phyloP scores from a whole-genome alignment of 768 basidiomycete species.

The Tricholoma furcatifolium region DNA sequence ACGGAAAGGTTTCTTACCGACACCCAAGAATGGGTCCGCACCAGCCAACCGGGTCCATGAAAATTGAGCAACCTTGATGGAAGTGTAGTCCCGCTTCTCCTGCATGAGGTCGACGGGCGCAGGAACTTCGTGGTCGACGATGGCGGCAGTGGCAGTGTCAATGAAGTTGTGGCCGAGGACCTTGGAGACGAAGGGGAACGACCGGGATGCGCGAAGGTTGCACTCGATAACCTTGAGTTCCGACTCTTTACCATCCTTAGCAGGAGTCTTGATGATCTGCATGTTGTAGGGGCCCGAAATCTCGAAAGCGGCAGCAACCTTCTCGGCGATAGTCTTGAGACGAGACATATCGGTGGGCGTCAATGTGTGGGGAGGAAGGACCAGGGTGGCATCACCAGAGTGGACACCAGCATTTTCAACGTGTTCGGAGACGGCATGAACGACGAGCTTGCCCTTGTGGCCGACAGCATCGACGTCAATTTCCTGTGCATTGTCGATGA shows the following conservation, averaged over 20 bases:
- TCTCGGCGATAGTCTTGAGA: conserved; percentile 90
- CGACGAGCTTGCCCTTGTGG: conserved; percentile 84
- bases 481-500: conserved; percentile 97
- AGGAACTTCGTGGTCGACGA: conserved; percentile 83
- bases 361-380: conserved; percentile 91
- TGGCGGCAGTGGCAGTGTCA: conserved; percentile 87
- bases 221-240: conserved; percentile 98
- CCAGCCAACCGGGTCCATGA: conserved; percentile 96
- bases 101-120: conserved; percentile 92
- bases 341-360: conserved; percentile 74
- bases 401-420: conserved; percentile 99
- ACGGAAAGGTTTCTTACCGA: conserved; percentile 55
- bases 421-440: conserved; percentile 97
- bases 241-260: conserved; percentile 50
- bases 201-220: conserved; percentile 95
- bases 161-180: conserved; percentile 98
- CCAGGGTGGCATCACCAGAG: conserved; percentile 97
- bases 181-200: conserved; percentile 99
- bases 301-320: conserved; percentile 92
- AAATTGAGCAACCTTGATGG: conserved; percentile 98
- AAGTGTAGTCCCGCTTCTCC: conserved; percentile 83
- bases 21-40: conserved; percentile 95
- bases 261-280: conserved; percentile 91
- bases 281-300: conserved; percentile 99
- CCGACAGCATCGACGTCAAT: conserved; percentile 98